Evolutionary conservation across 2,329 filamentous ascomycete species (phyloP).

Genomic region (Colletotrichum sp.): DNA sequence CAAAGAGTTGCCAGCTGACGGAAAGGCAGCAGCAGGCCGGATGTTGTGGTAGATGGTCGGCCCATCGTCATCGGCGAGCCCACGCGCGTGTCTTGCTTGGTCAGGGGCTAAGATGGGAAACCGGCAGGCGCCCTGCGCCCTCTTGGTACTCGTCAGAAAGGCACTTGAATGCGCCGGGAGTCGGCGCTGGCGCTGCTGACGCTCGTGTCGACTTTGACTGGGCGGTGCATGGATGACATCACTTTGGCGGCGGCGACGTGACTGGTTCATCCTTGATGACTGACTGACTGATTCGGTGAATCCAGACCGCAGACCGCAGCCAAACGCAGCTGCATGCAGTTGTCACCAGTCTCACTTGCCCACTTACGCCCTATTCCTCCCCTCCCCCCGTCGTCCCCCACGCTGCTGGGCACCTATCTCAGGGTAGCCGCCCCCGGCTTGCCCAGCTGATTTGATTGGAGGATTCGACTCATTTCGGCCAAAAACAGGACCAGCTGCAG

Average conservation of each 20-base stretch:
- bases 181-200: neutral
- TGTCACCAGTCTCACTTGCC: neutral
- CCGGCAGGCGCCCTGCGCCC: neutral
- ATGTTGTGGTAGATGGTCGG: neutral
- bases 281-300: neutral
- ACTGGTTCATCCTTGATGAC: neutral
- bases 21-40: neutral
- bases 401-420: neutral
- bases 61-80: neutral
- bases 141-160: neutral
- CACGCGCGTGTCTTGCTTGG: neutral
- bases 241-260: neutral
- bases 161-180: neutral
- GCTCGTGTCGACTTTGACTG: neutral
- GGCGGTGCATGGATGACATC: neutral
- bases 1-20: neutral
- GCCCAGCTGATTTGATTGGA: neutral
- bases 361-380: neutral
- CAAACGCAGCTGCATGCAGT: neutral
- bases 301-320: neutral
- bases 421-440: neutral
- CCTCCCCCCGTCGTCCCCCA: neutral
- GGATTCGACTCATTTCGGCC: neutral
- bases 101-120: neutral
- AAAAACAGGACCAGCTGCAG: neutral